phyloP scores from a whole-genome alignment of 768 basidiomycete genomes.

The Boletus vinaceobasis region DNA sequence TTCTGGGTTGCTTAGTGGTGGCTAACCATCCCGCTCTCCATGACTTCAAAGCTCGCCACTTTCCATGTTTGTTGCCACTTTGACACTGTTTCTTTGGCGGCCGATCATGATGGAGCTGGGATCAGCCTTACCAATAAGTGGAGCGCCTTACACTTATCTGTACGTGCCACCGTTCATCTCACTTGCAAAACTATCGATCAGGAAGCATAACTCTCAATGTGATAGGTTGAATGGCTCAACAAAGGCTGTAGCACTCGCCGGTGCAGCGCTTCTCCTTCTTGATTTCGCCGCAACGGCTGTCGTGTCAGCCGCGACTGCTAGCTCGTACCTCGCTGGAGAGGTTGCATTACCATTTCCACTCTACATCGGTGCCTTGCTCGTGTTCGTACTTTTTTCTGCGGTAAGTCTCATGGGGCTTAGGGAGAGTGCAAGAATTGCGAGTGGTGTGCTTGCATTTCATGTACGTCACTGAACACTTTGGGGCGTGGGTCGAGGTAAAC shows the following conservation, averaged over 20 bases:
- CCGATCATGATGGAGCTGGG: constrained; percentile 74
- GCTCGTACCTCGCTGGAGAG: constrained; percentile 64
- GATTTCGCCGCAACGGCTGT: constrained; percentile 69
- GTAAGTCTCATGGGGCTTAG: constrained; percentile 57
- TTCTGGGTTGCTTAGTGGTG: background rate
- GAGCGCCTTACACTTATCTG: constrained; percentile 72
- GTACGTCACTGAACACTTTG: constrained; percentile 33
- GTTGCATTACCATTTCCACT: constrained; percentile 53
- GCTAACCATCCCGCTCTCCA: background rate
- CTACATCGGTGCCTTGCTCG: constrained; percentile 49
- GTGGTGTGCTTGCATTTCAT: constrained; percentile 56
- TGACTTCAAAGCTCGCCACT: constrained; percentile 56
- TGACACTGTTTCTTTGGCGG: constrained; percentile 66
- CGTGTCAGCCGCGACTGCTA: constrained; percentile 71
- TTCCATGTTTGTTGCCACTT: constrained; percentile 58
- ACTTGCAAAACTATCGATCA: background rate
- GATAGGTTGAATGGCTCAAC: constrained; percentile 60
- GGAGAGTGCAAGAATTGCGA: constrained; percentile 61
- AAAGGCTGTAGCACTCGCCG: constrained; percentile 60
- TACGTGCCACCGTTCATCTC: constrained; percentile 26
- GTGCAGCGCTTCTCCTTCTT: constrained; percentile 63
- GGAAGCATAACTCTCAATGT: background rate
- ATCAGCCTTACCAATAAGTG: constrained; percentile 63
- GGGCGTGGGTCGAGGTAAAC: background rate
- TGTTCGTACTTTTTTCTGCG: constrained; percentile 51